Conservation (phyloP, 2,329 filamentous ascomycete genomes). For the Chaetoscypha palmicola region DNA sequence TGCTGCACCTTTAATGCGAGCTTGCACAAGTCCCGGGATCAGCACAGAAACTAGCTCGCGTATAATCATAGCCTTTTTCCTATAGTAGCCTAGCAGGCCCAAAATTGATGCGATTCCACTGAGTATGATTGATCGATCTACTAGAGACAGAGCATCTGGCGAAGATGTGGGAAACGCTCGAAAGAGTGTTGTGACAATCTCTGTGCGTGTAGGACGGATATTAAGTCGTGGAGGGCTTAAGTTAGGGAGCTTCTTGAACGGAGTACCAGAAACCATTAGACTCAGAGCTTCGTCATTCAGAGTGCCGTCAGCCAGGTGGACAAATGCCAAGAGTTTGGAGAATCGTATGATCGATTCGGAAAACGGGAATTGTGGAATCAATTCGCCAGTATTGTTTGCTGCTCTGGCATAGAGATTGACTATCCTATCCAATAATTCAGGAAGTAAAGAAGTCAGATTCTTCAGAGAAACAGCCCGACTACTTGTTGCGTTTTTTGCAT, state of each 20-base stretch:
- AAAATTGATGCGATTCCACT: slow-evolving; percentile 85
- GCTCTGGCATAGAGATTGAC: slow-evolving; percentile 66
- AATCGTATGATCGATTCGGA: slow-evolving; percentile 70
- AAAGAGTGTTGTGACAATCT: slow-evolving; percentile 59
- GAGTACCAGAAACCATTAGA: slow-evolving; percentile 57
- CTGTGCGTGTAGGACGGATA: slow-evolving; percentile 50
- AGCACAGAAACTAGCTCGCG: slow-evolving; percentile 78
- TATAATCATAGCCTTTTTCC: slow-evolving; percentile 87
- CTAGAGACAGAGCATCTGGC: slow-evolving; percentile 60
- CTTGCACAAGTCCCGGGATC: slow-evolving; percentile 79
- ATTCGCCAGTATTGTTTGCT: slow-evolving; percentile 54
- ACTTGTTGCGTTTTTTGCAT: slow-evolving; percentile 28
- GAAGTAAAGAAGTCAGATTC: slow-evolving; percentile 52
- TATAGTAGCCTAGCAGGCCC: slow-evolving; percentile 67
- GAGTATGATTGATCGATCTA: slow-evolving; percentile 71
- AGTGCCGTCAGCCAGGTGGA: slow-evolving; percentile 59
- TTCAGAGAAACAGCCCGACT: slow-evolving; percentile 36
- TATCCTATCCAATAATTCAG: slow-evolving; percentile 70
- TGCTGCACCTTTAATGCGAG: slow-evolving; percentile 86
- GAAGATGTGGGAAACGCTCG: slow-evolving; percentile 59
- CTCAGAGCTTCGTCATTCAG: slow-evolving; percentile 54
- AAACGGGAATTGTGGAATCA: slow-evolving; percentile 61
- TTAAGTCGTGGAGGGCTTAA: slow-evolving; percentile 46
- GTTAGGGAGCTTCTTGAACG: slow-evolving; percentile 42
- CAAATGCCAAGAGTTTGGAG: slow-evolving; percentile 59